phyloP scores from a whole-genome alignment of 2,329 filamentous ascomycete genomes.

The Aurifilum marmelostoma region DNA sequence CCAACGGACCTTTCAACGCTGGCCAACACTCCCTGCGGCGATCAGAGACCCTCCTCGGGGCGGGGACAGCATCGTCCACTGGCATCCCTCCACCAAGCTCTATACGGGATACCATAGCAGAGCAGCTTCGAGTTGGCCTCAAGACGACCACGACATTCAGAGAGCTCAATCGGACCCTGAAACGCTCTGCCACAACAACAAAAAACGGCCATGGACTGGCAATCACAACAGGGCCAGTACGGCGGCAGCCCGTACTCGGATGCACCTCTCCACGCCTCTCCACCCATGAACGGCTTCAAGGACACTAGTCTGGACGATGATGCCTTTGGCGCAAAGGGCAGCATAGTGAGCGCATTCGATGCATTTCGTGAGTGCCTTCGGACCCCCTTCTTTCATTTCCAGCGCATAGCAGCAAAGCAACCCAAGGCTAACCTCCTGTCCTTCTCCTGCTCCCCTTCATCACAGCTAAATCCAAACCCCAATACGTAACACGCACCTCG shows the following conservation, averaged over 20 bases:
- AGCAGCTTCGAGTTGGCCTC: background rate
- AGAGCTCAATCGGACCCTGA: background rate
- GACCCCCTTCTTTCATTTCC: background rate
- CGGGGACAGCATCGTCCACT: too few species aligned
- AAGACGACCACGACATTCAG: background rate
- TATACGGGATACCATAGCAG: background rate
- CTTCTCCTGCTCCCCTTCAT: background rate
- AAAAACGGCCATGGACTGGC: constrained; percentile 29
- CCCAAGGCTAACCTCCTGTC: constrained; percentile 30
- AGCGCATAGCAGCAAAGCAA: background rate
- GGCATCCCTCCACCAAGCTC: too few species aligned
- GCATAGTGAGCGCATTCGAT: constrained; percentile 85
- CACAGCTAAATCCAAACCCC: constrained; percentile 90
- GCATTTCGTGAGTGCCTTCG: constrained; percentile 77
- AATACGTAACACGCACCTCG: constrained; percentile 82
- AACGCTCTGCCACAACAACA: background rate
- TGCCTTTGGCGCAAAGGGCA: constrained; percentile 74
- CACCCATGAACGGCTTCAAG: constrained; percentile 76
- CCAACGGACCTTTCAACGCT: background rate
- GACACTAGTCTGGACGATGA: constrained; percentile 75
- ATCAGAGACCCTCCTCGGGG: background rate
- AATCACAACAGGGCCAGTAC: constrained; percentile 25
- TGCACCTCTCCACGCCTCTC: constrained; percentile 13
- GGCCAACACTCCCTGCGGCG: constrained; percentile 3
- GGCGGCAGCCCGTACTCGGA: constrained; percentile 25